Conservation (phyloP, 176 grass and related monocot genomes). For the Phragmites australis region DNA sequence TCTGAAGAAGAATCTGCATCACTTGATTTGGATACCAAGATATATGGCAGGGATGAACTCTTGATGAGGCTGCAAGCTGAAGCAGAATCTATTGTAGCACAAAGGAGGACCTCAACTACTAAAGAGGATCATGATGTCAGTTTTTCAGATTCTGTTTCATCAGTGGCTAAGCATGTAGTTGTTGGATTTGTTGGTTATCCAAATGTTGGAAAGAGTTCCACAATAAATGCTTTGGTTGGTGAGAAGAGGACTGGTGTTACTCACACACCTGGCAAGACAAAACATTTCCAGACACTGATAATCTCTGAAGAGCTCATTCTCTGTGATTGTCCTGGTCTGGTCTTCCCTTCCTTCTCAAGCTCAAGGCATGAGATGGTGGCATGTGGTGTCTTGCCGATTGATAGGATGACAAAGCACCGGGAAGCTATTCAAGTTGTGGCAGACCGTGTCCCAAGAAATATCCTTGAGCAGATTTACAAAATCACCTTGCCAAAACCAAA, state of each 20-base stretch:
- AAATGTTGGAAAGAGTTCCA: constrained; percentile 97
- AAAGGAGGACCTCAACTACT: constrained; percentile 26
- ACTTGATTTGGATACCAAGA: constrained; percentile 64
- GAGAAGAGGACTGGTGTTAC: constrained; percentile 88
- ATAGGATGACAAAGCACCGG: constrained; percentile 80
- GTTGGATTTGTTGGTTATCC: constrained; percentile 98
- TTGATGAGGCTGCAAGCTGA: constrained; percentile 74
- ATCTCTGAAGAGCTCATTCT: constrained; percentile 86
- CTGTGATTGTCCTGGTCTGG: constrained; percentile 90
- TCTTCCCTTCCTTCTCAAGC: constrained; percentile 95
- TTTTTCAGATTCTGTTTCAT: constrained; percentile 49
- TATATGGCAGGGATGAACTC: constrained; percentile 81
- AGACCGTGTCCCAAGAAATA: constrained; percentile 58
- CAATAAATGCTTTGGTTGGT: constrained; percentile 93
- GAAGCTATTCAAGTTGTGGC: constrained; percentile 81
- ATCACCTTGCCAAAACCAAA: constrained; percentile 76
- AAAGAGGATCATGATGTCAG: constrained; percentile 27
- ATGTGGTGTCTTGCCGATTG: constrained; percentile 86
- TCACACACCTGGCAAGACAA: constrained; percentile 91
- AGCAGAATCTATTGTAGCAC: constrained; percentile 68
- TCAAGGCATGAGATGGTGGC: constrained; percentile 97
- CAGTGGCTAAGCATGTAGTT: constrained; percentile 65
- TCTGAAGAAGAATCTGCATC: constrained; percentile 41
- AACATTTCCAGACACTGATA: constrained; percentile 96
- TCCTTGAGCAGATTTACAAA: constrained; percentile 71